Evolutionary conservation across 495 filamentous ascomycete species (phyloP).

Genomic region (Tuber brumale): DNA sequence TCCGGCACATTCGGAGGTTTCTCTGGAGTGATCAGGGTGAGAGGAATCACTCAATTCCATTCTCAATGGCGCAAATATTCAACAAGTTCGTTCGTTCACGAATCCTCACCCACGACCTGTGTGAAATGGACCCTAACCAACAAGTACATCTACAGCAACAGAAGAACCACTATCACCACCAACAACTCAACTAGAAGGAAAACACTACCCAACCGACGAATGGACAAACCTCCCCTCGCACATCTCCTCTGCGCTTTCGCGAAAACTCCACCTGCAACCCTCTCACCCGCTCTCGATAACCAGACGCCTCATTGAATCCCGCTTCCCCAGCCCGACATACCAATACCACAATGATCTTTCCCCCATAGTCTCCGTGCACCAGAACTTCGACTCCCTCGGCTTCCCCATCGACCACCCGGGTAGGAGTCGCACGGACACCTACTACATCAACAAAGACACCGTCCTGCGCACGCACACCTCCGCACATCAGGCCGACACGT

Average conservation of each 20-base stretch:
- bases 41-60: conserved; percentile 25
- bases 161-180: conserved; percentile 2
- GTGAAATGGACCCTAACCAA: conserved; percentile 8
- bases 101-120: background rate
- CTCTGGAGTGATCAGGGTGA: conserved; percentile 14
- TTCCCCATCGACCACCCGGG: conserved; percentile 88
- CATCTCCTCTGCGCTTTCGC: conserved; percentile 64
- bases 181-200: conserved; percentile 54
- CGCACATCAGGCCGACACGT: conserved; percentile 85
- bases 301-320: conserved; percentile 81
- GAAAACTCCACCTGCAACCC: conserved; percentile 73
- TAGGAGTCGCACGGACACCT: conserved; percentile 80
- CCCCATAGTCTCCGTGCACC: conserved; percentile 73
- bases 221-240: conserved; percentile 80
- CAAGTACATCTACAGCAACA: background rate
- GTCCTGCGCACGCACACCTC: conserved; percentile 88
- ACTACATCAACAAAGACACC: conserved; percentile 82
- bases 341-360: conserved; percentile 68
- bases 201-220: conserved; percentile 59
- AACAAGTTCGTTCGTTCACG: conserved; percentile 32
- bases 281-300: conserved; percentile 89
- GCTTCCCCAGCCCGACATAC: conserved; percentile 67
- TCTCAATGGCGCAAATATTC: conserved; percentile 25
- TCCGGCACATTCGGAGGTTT: conserved; percentile 5
- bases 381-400: conserved; percentile 94